Percentiles rank a stretch among this genome's conserved stretches.
Evolutionary conservation across 1,284 basidiomycete genomes (phyloP).

Genomic region (Trametes sp.): DNA sequence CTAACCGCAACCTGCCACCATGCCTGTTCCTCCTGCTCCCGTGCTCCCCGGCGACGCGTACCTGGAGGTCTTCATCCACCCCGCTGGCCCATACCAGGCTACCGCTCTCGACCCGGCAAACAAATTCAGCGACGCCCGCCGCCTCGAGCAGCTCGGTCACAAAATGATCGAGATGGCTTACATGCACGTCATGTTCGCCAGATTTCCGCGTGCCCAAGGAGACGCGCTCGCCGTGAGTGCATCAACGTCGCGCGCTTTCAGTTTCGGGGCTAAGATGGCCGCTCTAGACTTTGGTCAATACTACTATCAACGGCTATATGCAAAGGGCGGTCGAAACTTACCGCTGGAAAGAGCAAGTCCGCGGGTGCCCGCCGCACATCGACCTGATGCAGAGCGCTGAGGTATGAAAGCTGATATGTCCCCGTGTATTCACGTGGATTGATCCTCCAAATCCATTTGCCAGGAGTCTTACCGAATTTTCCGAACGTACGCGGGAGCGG

Average conservation of each 20-base stretch:
- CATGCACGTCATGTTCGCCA: constrained; percentile 4
- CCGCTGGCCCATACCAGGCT: background rate
- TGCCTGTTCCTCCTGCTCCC: constrained; percentile 17
- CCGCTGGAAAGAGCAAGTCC: constrained; percentile 7
- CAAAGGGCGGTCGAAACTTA: constrained; percentile 3
- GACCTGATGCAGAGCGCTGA: background rate
- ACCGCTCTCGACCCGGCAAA: background rate
- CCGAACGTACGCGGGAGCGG: constrained; percentile 22
- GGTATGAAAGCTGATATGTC: too few species aligned
- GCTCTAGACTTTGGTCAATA: background rate
- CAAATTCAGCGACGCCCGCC: constrained; percentile 9
- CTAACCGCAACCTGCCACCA: background rate
- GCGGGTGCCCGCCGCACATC: background rate
- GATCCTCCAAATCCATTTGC: background rate
- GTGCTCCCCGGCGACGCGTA: constrained; percentile 9
- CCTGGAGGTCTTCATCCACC: constrained; percentile 19
- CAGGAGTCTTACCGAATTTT: constrained; percentile 23
- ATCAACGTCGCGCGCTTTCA: background rate
- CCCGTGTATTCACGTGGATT: background rate
- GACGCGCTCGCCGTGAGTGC: constrained; percentile 1
- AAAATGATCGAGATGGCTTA: constrained; percentile 11
- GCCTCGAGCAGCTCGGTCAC: constrained; percentile 9
- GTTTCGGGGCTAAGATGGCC: background rate
- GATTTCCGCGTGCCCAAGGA: background rate
- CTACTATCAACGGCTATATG: constrained; percentile 7